phyloP scores from a whole-genome alignment of 257 asterid species.

The Solanum neorickii region DNA sequence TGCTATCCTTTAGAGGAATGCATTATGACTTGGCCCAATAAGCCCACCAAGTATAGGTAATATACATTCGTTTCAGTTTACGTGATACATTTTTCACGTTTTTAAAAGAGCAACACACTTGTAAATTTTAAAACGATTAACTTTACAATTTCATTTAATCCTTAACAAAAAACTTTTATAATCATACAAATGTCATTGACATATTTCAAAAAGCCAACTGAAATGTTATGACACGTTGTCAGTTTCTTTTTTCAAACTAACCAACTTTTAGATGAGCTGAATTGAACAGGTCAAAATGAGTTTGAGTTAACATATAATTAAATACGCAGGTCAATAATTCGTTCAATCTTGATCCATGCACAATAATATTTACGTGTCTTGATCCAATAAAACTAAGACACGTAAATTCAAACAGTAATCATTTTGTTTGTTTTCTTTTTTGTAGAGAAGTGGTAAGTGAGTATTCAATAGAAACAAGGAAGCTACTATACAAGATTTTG shows the following conservation, averaged over 20 bases:
- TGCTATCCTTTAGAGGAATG: conserved; percentile 48
- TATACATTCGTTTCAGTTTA: background rate
- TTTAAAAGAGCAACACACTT: background rate
- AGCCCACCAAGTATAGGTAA: conserved; percentile 17
- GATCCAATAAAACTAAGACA: background rate
- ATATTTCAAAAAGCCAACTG: background rate
- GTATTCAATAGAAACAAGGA: conserved; percentile 31
- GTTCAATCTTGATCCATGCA: background rate
- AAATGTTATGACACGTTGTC: background rate
- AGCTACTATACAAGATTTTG: conserved; percentile 23
- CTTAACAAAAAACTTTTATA: background rate
- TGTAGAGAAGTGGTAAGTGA: conserved; percentile 13
- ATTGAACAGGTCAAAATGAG: background rate
- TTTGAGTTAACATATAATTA: background rate
- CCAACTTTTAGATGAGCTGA: background rate
- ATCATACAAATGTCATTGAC: background rate
- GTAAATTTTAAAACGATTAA: background rate
- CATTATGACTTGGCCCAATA: conserved; percentile 47
- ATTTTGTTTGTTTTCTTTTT: background rate
- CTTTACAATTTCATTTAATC: background rate
- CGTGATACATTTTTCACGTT: background rate
- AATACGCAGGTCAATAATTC: background rate
- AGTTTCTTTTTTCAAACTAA: background rate
- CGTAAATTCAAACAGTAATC: background rate
- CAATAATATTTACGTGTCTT: background rate